Evolutionary conservation across 179 eudicot species (phyloP), one percentile per base, ranked within the genome.

Genomic region (Monotropa hypopitys): DNA sequence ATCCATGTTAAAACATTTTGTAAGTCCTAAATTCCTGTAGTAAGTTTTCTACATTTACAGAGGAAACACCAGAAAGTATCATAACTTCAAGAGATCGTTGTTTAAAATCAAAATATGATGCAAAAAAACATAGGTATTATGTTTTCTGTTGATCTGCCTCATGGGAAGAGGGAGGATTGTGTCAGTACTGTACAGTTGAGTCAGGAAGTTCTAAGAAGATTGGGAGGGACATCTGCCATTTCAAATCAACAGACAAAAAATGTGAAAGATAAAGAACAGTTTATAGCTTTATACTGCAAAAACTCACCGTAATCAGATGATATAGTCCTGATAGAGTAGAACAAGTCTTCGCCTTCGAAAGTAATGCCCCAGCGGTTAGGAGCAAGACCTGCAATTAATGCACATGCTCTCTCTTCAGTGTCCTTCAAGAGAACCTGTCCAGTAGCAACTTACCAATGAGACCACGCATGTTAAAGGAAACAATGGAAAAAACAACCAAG

Each of bases 361-460:
- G 90, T 90, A 77, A 87, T 84, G 72, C 98, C 99, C 99, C 99
- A 96, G 62, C 99, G 87, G 74, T 94, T 96, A 51, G 99, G 99
- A 63, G 98, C 98, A 79, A 98, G 99, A 57, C 99, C 99, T 13
- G 99, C 99, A 79, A 94, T 94, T 80, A 91, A 96, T 35, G 99
- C 99, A 84, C 99, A 94, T 45, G 99, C 99, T 85, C 99, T 87
- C 88, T 96, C 99, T 84, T 96, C 99, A 20, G 99, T 96, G 85
- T 96, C 99, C 85, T 91, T 94, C 76, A 96, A 76, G 83, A 88
- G 89, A 73, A 96, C 96, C 99, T 96, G 87, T 33, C 54, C 78
- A 82, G 61, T 15, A 74, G 38, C 78, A n/a, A 61, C 72, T 30
- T 43, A 73, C 28, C 42, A 50, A 71, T 75, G 61, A 49, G 74